Evolutionary conservation across 148 eudicot genomes (phyloP).

Genomic region (Vaccinium vitisidaea): DNA sequence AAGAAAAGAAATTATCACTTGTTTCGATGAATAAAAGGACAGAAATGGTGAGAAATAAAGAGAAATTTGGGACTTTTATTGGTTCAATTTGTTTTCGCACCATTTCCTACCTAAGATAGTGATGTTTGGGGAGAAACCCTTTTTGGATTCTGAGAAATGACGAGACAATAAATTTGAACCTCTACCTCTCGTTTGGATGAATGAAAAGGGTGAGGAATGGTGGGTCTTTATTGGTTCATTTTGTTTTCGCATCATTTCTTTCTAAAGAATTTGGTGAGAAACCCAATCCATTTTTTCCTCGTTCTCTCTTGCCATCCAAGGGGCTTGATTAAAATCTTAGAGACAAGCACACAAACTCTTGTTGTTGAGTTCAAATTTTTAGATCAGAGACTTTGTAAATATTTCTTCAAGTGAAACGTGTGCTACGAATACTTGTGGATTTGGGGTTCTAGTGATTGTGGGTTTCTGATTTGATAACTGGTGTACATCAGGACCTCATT

Average conservation of each 20-base stretch:
- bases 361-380: not conserved
- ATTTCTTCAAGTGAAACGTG: not conserved
- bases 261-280: not conserved
- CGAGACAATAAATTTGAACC: not conserved
- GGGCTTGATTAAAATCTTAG: not conserved
- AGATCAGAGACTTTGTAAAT: not conserved
- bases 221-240: not conserved
- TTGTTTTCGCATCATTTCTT: not conserved
- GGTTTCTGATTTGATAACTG: not conserved
- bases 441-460: not conserved
- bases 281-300: not conserved
- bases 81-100: not conserved
- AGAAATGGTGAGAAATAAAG: not conserved
- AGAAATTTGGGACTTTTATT: not conserved
- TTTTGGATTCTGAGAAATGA: not conserved
- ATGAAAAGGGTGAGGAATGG: not conserved
- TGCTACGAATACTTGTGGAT: not conserved
- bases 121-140: not conserved
- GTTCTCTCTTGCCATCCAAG: not conserved
- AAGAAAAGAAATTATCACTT: not conserved
- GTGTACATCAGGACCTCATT: slow-evolving; percentile 64
- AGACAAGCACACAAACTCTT: not conserved
- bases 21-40: not conserved
- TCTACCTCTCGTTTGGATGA: not conserved
- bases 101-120: not conserved